Evolutionary conservation across 192 early-diverging fungal genomes (phyloP).

Genomic region (Funneliformis geosporum): DNA sequence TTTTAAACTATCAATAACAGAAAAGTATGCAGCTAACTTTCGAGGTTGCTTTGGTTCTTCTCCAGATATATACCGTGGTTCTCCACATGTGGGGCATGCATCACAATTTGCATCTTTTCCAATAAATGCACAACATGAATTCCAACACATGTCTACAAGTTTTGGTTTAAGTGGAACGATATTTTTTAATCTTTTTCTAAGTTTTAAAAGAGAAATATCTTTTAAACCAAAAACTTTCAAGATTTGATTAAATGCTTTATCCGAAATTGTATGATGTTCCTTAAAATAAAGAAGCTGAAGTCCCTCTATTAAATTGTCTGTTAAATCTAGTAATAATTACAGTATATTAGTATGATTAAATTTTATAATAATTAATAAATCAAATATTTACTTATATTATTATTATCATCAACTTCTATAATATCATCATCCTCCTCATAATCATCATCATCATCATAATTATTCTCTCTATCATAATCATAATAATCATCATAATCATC

Average conservation of each 20-base stretch:
- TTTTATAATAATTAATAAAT: too few species aligned
- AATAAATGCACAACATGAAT: background rate
- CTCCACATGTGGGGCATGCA: background rate
- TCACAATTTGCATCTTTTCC: background rate
- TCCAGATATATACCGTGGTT: background rate
- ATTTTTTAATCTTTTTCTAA: background rate
- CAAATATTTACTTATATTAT: too few species aligned
- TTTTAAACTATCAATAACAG: background rate
- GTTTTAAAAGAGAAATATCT: background rate
- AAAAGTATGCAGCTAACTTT: background rate
- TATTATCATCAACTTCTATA: too few species aligned
- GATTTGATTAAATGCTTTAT: constrained; percentile 4
- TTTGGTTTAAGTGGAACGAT: background rate
- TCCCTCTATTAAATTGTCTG: background rate
- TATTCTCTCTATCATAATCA: too few species aligned
- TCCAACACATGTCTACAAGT: background rate
- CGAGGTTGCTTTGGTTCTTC: background rate
- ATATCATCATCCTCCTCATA: too few species aligned
- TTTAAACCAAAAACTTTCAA: background rate
- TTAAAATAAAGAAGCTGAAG: background rate
- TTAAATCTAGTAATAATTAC: background rate
- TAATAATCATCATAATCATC: too few species aligned
- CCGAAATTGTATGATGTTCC: background rate
- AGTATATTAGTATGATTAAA: too few species aligned
- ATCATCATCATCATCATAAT: too few species aligned